Percentiles rank a stretch among this genome's conserved stretches.
Evolutionary conservation across 2,329 filamentous ascomycete genomes (phyloP).

Genomic region (Botrytis squamosa): DNA sequence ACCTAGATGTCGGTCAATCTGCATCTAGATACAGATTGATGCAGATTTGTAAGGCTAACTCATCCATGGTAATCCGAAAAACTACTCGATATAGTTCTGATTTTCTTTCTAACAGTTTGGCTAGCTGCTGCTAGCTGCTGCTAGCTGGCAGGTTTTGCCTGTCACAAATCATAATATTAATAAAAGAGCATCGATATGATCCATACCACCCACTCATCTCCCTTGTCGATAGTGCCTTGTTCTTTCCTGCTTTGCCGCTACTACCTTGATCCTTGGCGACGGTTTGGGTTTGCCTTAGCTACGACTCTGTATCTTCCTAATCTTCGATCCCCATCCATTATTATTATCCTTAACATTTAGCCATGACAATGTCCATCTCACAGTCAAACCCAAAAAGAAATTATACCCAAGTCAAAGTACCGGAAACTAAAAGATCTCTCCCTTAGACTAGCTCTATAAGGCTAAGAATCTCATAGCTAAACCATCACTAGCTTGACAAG

Average conservation of each 20-base stretch:
- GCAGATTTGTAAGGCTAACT: background rate
- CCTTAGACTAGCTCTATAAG: conserved; percentile 1
- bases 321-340: background rate
- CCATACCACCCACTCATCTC: background rate
- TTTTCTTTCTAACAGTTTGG: background rate
- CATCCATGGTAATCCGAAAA: background rate
- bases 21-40: conserved; percentile 6
- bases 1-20: conserved; percentile 6
- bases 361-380: background rate
- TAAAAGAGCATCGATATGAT: background rate
- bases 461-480: background rate
- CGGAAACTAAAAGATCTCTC: conserved; percentile 9
- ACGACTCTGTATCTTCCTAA: conserved; percentile 1
- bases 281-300: conserved; percentile 14
- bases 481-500: background rate
- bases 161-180: background rate
- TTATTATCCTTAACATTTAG: background rate
- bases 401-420: background rate
- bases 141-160: background rate
- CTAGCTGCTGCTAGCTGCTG: background rate
- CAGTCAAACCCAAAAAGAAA: conserved; percentile 12
- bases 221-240: background rate
- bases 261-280: conserved; percentile 3
- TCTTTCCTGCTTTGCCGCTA: conserved; percentile 13
- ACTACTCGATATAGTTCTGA: background rate